phyloP scores from a whole-genome alignment of 192 early-diverging fungal species.

The Entomortierella beljakovae region DNA sequence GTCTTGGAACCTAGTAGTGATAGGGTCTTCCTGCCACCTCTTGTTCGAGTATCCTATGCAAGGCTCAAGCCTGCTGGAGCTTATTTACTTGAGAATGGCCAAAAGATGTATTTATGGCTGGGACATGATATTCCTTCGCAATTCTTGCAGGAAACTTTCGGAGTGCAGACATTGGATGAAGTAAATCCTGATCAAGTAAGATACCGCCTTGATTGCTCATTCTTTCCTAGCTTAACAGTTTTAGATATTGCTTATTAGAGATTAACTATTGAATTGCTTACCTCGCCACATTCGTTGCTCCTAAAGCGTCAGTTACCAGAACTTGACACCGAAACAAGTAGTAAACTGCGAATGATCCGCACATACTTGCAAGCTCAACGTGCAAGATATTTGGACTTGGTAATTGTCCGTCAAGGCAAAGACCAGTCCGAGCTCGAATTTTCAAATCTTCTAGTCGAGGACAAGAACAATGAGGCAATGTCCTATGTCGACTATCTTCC shows the following conservation, averaged over 20 bases:
- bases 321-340: constrained; percentile 68
- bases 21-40: constrained; percentile 70
- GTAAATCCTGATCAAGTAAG: constrained; percentile 76
- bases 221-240: not conserved
- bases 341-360: constrained; percentile 68
- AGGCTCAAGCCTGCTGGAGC: constrained; percentile 80
- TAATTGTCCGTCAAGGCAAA: constrained; percentile 87
- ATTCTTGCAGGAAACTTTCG: constrained; percentile 82
- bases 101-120: constrained; percentile 85
- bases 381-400: constrained; percentile 71
- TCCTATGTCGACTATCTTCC: constrained; percentile 95
- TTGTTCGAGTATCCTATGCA: constrained; percentile 81
- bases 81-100: constrained; percentile 89
- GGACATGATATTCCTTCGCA: constrained; percentile 75
- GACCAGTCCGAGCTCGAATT: constrained; percentile 88
- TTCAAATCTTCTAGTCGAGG: constrained; percentile 85
- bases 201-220: not conserved
- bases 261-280: not conserved
- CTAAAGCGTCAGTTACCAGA: constrained; percentile 73
- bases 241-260: not conserved
- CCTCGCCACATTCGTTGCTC: not conserved
- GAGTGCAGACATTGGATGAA: constrained; percentile 73
- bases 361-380: constrained; percentile 72
- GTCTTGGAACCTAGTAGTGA: constrained; percentile 54
- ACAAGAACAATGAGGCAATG: constrained; percentile 89